Conservation (phyloP, 2,329 filamentous ascomycete genomes). For the Aspergillus oerlinghausenensis region DNA sequence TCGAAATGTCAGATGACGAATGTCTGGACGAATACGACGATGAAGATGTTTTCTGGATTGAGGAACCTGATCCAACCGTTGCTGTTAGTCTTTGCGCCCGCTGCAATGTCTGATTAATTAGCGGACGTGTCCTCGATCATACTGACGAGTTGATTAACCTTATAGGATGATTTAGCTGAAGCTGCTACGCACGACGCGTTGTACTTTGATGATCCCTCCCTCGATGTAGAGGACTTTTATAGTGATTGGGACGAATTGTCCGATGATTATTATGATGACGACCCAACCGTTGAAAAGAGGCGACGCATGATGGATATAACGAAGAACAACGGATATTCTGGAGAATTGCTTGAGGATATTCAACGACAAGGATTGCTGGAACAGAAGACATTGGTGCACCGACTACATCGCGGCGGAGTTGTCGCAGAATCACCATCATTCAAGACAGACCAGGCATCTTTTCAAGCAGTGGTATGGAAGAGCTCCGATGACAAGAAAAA, state of each 20-base stretch:
- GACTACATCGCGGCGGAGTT: slow-evolving; percentile 3
- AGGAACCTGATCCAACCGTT: slow-evolving; percentile 32
- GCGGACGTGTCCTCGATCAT: not conserved
- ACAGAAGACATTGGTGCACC: slow-evolving; percentile 14
- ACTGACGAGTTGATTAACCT: slow-evolving; percentile 2
- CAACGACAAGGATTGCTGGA: not conserved
- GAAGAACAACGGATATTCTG: slow-evolving; percentile 11
- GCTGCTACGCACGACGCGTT: slow-evolving; percentile 38
- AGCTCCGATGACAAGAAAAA: slow-evolving; percentile 22
- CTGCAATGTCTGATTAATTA: not conserved
- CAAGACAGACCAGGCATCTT: slow-evolving; percentile 24
- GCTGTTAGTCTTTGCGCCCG: slow-evolving; percentile 24
- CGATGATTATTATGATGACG: slow-evolving; percentile 44
- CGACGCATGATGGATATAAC: slow-evolving; percentile 10
- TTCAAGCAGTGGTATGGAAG: slow-evolving; percentile 41
- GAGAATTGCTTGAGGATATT: not conserved
- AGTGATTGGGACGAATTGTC: slow-evolving; percentile 45
- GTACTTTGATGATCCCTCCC: slow-evolving; percentile 35
- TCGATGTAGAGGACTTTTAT: slow-evolving; percentile 37
- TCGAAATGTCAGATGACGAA: slow-evolving; percentile 36
- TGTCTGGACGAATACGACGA: slow-evolving; percentile 35
- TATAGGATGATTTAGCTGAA: slow-evolving; percentile 41
- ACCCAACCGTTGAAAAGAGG: slow-evolving; percentile 29
- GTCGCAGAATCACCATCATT: slow-evolving; percentile 6
- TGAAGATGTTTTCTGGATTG: slow-evolving; percentile 31